Evolutionary conservation across 805 yeast genomes (phyloP), one percentile per base, ranked within the genome.

Genomic region (Candida gorgasii): DNA sequence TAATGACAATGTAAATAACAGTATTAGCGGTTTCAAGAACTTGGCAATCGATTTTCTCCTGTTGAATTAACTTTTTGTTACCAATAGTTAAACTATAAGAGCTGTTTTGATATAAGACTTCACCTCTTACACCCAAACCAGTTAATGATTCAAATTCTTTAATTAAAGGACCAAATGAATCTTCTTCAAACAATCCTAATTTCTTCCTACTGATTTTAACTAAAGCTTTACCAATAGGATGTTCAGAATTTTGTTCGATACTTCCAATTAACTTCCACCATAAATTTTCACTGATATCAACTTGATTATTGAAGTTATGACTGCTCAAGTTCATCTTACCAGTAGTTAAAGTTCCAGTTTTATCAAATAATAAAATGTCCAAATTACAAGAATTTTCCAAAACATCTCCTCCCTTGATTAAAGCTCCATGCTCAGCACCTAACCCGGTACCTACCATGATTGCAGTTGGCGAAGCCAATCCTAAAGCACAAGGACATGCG

Each of bases 391-490:
- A 83, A 43, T 68, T 73, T 57, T 93, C 98, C 47, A 93, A 73
- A 12, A 86, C 79, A 39, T 85, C 95, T 16, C 97, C 99, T 36
- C 97, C 96, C 62, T 92, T 93, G 54, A 93, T 86, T 41, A 93
- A 69, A 4, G 93, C 85, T 14, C 99, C 98, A 61, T 88, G 73
- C 11, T 78, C 63, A 0, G 99, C 98, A 30, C 96, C 98, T 16
- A 89, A 84, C 30, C 99, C 99, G 2, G 98, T 92, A 7, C 97
- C 99, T 2, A 93, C 99, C 97, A 95, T 93, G 8, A 93, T 88
- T 0, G 98, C 98, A 1, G 99, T 95, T 1, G 99, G 99, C 0
- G 98, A 96, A 3, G 97, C 97, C 39, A 93, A 72, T 2, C 99
- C 99, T 17, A 93, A 67, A 0, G 99, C 98, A 74, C 99, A 93